phyloP scores from a whole-genome alignment of 805 yeast species.

The Schwanniomyces yamadae region DNA sequence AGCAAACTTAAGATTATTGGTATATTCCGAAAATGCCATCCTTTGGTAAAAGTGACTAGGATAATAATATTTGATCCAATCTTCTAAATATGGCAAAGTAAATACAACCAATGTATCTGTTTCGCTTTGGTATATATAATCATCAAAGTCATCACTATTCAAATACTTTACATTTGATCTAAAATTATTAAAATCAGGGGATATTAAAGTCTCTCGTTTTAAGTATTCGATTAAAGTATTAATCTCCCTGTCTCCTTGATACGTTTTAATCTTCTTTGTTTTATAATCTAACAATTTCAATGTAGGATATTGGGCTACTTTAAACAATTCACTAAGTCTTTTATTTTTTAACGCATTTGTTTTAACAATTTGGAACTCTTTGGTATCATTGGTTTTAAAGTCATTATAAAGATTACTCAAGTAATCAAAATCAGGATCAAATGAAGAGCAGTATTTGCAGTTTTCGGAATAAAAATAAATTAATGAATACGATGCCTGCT shows the following conservation, averaged over 20 bases:
- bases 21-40: conserved; percentile 16
- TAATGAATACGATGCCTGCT: conserved; percentile 32
- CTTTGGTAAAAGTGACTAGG: conserved; percentile 37
- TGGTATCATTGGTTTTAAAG: conserved; percentile 29
- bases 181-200: conserved; percentile 22
- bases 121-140: conserved; percentile 1
- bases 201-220: conserved; percentile 13
- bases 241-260: conserved; percentile 25
- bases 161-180: conserved; percentile 16
- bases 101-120: conserved; percentile 24
- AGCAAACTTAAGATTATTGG: conserved; percentile 17
- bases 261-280: conserved; percentile 41
- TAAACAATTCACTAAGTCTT: conserved; percentile 37
- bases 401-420: conserved; percentile 44
- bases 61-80: conserved; percentile 31
- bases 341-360: conserved; percentile 26
- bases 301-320: conserved; percentile 48
- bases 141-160: conserved; percentile 7
- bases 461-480: conserved; percentile 47
- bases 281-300: conserved; percentile 44
- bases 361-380: conserved; percentile 31
- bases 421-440: conserved; percentile 34
- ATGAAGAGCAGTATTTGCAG: conserved; percentile 33
- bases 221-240: conserved; percentile 22
- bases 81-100: conserved; percentile 19